Base-by-base conservation (phyloP, 1,284 basidiomycete species). In the Pulveroboletus sp. region DNA sequence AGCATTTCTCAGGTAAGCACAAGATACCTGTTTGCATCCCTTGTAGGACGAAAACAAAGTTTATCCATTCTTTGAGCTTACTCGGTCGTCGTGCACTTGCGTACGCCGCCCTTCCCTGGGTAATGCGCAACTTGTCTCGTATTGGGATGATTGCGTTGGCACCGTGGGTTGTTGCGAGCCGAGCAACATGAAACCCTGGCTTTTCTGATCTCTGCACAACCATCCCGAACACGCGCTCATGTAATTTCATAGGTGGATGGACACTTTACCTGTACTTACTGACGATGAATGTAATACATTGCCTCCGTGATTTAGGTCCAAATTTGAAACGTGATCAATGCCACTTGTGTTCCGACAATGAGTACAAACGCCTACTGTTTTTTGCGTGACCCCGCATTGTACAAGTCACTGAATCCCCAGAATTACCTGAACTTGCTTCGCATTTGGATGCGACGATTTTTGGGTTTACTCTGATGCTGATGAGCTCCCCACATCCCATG, bases 21-120 rank as follows among this genome's bases (percentile, higher is more conserved):
- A 48, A 14, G 42, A 50, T 48, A 35, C 33, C 2, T n/a, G n/a
- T 36, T 36, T 4, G 36, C 39, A 22, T 43, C 43, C 33, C 28
- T 61, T 64, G 50, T 52, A 71, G 67, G 77, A 82, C 74, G 85
- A 87, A 87, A 87, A 50, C 78, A 71, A 83, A 89, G 86, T 88
- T 89, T 81, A 89, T 89, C 86, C 86, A 88, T 89, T 89, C 86
- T 78, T 89, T 87, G 86, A 89, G 74, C 73, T 74, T 76, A 56
- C 75, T 75, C 69, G 71, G 66, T 63, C 60, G 56, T 63, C 63
- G 70, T 70, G 65, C 67, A 65, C 65, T 68, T 66, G 65, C 62
- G 60, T 52, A 61, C 68, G 73, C 74, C 74, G 67, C 75, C 71
- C 72, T 67, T 64, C 59, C 65, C 64, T 68, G 72, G 62, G 75